A percentile compares a stretch with the other conserved stretches of the same genome.
Conservation (phyloP, 805 yeast species). For the Saturnispora bothae region DNA sequence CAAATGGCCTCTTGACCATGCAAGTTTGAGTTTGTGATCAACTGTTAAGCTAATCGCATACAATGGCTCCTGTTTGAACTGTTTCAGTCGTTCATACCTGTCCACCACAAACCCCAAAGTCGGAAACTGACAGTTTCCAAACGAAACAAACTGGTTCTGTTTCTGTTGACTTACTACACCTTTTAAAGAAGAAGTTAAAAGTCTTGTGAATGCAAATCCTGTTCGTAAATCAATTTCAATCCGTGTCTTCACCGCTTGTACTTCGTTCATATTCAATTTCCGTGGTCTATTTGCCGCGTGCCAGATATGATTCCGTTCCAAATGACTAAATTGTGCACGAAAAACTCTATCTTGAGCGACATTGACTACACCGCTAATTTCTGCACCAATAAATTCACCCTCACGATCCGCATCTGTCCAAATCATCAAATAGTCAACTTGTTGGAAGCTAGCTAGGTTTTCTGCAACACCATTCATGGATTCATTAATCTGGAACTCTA, state of each 20-base stretch:
- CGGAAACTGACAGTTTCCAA: constrained; percentile 95
- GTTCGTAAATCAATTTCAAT: constrained; percentile 81
- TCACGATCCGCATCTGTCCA: constrained; percentile 99
- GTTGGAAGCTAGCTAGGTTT: constrained; percentile 55
- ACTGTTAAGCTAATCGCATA: constrained; percentile 61
- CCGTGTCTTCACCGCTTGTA: constrained; percentile 78
- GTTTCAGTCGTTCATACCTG: constrained; percentile 63
- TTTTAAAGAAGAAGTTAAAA: constrained; percentile 36
- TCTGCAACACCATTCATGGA: constrained; percentile 40
- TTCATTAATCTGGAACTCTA: constrained; percentile 3
- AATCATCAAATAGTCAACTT: constrained; percentile 60
- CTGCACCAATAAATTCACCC: constrained; percentile 88
- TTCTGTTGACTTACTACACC: neutral
- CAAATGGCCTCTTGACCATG: constrained; percentile 65
- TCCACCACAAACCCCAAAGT: constrained; percentile 95
- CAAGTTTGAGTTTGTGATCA: constrained; percentile 32
- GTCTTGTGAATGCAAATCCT: constrained; percentile 82
- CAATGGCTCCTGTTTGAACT: constrained; percentile 66
- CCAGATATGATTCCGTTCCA: constrained; percentile 64
- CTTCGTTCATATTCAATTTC: constrained; percentile 52
- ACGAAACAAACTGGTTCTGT: constrained; percentile 38
- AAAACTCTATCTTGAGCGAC: constrained; percentile 40
- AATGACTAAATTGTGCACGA: constrained; percentile 81
- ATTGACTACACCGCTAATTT: constrained; percentile 60
- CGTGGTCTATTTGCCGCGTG: constrained; percentile 66